Evolutionary conservation across 305 asterid genomes (phyloP).

Genomic region (Nicotiana rustica): DNA sequence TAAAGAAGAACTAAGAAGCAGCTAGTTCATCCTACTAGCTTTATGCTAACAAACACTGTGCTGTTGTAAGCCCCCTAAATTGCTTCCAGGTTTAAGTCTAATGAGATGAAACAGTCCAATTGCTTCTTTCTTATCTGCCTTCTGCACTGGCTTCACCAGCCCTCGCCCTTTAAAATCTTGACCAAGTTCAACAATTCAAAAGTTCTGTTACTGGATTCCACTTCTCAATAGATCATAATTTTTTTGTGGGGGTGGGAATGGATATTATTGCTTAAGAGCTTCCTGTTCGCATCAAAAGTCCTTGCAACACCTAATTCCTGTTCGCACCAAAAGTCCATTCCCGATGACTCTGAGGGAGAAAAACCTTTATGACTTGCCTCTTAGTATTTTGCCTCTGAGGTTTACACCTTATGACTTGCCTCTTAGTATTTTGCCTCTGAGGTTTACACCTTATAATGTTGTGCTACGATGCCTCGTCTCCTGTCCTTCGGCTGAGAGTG

Average conservation of each 20-base stretch:
- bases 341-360: not conserved
- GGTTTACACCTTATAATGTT: not conserved
- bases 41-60: slow-evolving; percentile 4
- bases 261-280: not conserved
- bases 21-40: not conserved
- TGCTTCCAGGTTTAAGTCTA: not conserved
- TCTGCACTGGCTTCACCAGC: not conserved
- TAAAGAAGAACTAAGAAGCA: slow-evolving; percentile 8
- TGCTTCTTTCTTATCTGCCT: not conserved
- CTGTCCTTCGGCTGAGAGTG: not conserved
- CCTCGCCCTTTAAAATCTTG: not conserved
- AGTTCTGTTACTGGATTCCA: slow-evolving; percentile 1
- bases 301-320: not conserved
- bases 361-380: not conserved
- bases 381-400: not conserved
- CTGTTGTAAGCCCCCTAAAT: not conserved
- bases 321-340: slow-evolving; percentile 15
- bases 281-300: slow-evolving; percentile 19
- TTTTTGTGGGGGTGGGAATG: not conserved
- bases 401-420: not conserved
- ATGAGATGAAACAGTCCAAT: not conserved
- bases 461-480: not conserved
- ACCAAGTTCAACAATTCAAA: not conserved
- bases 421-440: not conserved
- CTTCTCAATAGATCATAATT: not conserved